These are phyloP conservation scores for Penicillium cataractarum DNA, from an alignment of 495 filamentous ascomycete genomes.

Conservation along the genomic window DNA sequence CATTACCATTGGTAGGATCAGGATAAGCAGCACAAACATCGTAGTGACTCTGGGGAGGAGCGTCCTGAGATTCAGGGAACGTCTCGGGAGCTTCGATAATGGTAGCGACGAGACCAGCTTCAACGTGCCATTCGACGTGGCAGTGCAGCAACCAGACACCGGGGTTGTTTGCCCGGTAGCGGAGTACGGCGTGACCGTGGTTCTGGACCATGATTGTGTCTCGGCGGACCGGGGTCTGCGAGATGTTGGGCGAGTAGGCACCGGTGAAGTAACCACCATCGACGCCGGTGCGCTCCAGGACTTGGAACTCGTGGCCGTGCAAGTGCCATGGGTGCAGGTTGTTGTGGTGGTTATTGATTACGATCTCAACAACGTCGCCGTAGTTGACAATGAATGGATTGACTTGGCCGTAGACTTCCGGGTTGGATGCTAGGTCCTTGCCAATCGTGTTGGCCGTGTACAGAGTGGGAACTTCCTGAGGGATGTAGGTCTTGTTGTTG, in stretches of 20 bases:
- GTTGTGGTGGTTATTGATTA: conserved; percentile 66
- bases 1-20: conserved; percentile 23
- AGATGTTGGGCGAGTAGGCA: conserved; percentile 22
- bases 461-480: conserved; percentile 73
- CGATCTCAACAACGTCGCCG: conserved; percentile 60
- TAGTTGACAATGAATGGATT: conserved; percentile 51
- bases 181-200: conserved; percentile 60
- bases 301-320: conserved; percentile 63
- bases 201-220: conserved; percentile 63
- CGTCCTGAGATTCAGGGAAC: conserved; percentile 21
- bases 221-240: conserved; percentile 38
- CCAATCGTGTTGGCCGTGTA: conserved; percentile 64
- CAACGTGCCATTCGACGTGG: conserved; percentile 81
- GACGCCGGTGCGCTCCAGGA: conserved; percentile 41
- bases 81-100: conserved; percentile 61
- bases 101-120: conserved; percentile 69
- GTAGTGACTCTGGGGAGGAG: conserved; percentile 31
- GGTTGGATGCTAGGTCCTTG: conserved; percentile 57
- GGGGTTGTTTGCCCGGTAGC: conserved; percentile 73
- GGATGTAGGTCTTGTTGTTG: conserved; percentile 50
- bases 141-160: conserved; percentile 84
- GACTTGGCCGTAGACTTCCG: conserved; percentile 37
- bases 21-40: conserved; percentile 29
- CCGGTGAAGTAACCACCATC: conserved; percentile 51
- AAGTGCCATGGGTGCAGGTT: conserved; percentile 69